A percentile compares a stretch with the other conserved stretches of the same genome.
Evolutionary conservation across 768 basidiomycete species (phyloP).

Genomic region (Termitomyces sp.): DNA sequence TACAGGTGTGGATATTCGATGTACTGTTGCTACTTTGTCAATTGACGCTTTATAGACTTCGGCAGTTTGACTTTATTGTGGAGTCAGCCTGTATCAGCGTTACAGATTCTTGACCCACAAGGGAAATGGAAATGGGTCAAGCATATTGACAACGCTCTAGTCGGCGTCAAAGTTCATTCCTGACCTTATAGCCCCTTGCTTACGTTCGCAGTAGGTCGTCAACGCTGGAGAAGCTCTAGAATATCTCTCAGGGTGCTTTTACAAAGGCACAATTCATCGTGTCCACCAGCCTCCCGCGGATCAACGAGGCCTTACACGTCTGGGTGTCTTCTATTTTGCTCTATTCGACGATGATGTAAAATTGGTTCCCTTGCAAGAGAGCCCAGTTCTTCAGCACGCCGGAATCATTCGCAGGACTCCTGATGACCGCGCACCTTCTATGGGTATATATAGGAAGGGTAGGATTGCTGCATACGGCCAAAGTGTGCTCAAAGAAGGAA

Average conservation of each 20-base stretch:
- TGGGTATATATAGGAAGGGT: slow-evolving; percentile 34
- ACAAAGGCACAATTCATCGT: slow-evolving; percentile 43
- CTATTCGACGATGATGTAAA: slow-evolving; percentile 37
- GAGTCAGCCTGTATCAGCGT: slow-evolving; percentile 42
- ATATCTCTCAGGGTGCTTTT: slow-evolving; percentile 42
- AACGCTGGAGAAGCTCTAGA: slow-evolving; percentile 45
- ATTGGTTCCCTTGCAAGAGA: slow-evolving; percentile 32
- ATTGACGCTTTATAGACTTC: slow-evolving; percentile 24
- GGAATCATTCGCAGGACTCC: slow-evolving; percentile 27
- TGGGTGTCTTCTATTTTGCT: slow-evolving; percentile 44
- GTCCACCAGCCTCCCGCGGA: slow-evolving; percentile 44
- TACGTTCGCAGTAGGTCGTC: slow-evolving; percentile 23
- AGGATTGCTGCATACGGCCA: slow-evolving; percentile 36
- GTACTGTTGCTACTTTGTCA: not conserved
- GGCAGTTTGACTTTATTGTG: slow-evolving; percentile 40
- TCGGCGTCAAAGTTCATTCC: slow-evolving; percentile 8
- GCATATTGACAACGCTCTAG: slow-evolving; percentile 42
- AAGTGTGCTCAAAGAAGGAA: slow-evolving; percentile 22
- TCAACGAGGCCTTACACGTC: slow-evolving; percentile 35
- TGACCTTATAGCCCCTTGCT: not conserved
- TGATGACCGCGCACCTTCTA: slow-evolving; percentile 33
- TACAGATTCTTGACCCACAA: slow-evolving; percentile 37
- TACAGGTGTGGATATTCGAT: slow-evolving; percentile 23
- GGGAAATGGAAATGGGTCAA: slow-evolving; percentile 43
- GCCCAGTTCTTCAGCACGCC: slow-evolving; percentile 34